Evolutionary conservation across 139 green algal genomes (phyloP).

Genomic region (Eudorina sp.): DNA sequence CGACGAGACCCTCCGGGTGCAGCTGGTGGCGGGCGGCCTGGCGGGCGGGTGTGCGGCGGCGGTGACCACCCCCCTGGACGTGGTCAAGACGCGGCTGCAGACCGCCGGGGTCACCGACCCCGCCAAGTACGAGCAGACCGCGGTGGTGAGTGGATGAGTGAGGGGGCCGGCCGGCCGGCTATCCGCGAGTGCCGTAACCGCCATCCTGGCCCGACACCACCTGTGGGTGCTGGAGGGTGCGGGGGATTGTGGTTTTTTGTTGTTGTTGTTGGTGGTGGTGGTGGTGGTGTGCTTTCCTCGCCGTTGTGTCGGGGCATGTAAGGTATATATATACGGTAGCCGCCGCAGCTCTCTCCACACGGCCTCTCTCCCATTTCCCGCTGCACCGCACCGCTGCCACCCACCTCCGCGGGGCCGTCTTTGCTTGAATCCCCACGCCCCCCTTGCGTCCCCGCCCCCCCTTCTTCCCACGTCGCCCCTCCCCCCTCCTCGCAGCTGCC

Average conservation of each 20-base stretch:
- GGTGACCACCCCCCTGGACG: constrained; percentile 89
- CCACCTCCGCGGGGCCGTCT: not conserved
- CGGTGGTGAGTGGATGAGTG: constrained; percentile 34
- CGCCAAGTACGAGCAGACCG: constrained; percentile 16
- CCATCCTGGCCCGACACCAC: not conserved
- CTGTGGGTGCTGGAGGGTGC: not conserved
- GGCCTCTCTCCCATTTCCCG: too few relatives aligned
- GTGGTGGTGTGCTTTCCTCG: not conserved
- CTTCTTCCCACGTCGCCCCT: too few relatives aligned
- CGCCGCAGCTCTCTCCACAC: not conserved
- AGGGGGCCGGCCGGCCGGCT: not conserved
- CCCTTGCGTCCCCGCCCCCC: not conserved
- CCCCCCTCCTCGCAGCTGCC: constrained; percentile 64
- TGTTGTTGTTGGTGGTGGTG: not conserved
- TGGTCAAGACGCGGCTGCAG: constrained; percentile 95
- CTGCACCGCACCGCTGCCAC: not conserved
- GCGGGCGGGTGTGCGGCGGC: constrained; percentile 83
- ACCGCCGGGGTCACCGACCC: constrained; percentile 76
- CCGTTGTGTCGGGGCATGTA: not conserved
- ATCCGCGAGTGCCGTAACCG: not conserved
- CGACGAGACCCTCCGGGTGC: constrained; percentile 66
- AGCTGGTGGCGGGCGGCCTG: constrained; percentile 81
- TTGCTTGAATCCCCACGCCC: not conserved
- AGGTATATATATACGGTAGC: not conserved
- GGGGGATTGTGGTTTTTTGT: not conserved